Base-by-base conservation (phyloP, 257 asterid genomes). In the Fraxinus americana region DNA sequence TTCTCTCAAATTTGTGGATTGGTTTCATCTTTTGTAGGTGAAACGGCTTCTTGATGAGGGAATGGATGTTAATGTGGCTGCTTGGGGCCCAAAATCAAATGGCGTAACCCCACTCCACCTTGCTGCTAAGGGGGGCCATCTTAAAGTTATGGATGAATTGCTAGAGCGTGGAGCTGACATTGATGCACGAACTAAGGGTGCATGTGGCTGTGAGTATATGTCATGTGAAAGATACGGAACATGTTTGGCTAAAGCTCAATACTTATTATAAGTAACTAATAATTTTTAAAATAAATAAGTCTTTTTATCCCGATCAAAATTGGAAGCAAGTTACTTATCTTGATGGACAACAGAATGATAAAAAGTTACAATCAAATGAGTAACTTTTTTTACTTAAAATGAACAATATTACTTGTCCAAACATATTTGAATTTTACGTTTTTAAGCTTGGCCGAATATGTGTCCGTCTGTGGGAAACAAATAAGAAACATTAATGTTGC, bases 81-180 rank as follows among this genome's bases (percentile, higher is more conserved):
- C 99, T 4, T 87, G 92, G 89, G 99, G 99, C 1, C 97, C 97
- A 61, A 93, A 93, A 83, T 84, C 98, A 27, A 92, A 85, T 41
- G 98, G 99, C 43, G 86, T 93, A 83, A 95, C 97, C 82, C 99
- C 99, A 29, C 96, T 96, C 78, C 99, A 96, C 84, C 97, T 96
- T 77, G 99, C 99, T 75, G 98, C 99, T 79, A 91, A 93, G 83
- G 98, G 97, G 72, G 99, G 99, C 38, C 98, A 96, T 73, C 85
- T 90, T 21, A 88, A 87, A 84, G 92, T 96, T 61, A 96, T 96
- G 99, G 97, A 93, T 81, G 89, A 81, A 81, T 80, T 96, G 89
- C 91, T 96, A 32, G 99, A 86, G 78, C 89, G 84, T 54, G 99
- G 98, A 79, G 99, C 98, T 78, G 81, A 96, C 77, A 96, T 96